Conservation (phyloP, 768 basidiomycete species). For the Leucocoprinus birnbaumii region DNA sequence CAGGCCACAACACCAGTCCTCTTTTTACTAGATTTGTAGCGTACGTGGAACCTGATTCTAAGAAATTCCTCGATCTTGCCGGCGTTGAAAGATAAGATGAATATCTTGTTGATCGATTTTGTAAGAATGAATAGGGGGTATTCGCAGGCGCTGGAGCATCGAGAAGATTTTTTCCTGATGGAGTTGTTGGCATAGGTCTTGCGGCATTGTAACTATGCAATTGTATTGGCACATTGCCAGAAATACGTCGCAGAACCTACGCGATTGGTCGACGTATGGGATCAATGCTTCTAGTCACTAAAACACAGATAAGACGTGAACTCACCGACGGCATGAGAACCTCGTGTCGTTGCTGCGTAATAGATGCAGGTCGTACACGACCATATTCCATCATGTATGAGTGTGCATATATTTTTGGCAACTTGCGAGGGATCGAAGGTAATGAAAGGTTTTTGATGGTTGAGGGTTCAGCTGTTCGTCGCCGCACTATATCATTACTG, state of each 20-base stretch:
- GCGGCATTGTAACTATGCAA: slow-evolving; percentile 42
- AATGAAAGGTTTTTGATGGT: background rate
- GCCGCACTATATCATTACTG: slow-evolving; percentile 19
- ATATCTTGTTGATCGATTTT: slow-evolving; percentile 30
- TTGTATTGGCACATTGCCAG: slow-evolving; percentile 21
- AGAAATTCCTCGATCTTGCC: slow-evolving; percentile 33
- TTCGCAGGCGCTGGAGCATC: background rate
- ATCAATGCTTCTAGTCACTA: background rate
- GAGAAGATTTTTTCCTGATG: background rate
- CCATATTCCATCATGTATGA: slow-evolving; percentile 47
- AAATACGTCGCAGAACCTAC: slow-evolving; percentile 37
- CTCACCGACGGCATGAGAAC: slow-evolving; percentile 54
- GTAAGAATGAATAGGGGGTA: slow-evolving; percentile 7
- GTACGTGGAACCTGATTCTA: slow-evolving; percentile 44
- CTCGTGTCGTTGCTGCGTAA: slow-evolving; percentile 50
- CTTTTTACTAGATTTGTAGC: slow-evolving; percentile 44
- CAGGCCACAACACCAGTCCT: slow-evolving; percentile 49
- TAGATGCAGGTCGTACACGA: slow-evolving; percentile 38
- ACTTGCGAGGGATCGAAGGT: background rate
- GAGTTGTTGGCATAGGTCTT: slow-evolving; percentile 27
- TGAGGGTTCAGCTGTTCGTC: slow-evolving; percentile 43
- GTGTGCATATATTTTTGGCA: slow-evolving; percentile 34
- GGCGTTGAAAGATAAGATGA: slow-evolving; percentile 36
- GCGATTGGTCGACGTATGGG: background rate
- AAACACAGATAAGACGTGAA: background rate